Conservation (phyloP, 1,139 yeast species). For the Scheffersomyces segobiensis region DNA sequence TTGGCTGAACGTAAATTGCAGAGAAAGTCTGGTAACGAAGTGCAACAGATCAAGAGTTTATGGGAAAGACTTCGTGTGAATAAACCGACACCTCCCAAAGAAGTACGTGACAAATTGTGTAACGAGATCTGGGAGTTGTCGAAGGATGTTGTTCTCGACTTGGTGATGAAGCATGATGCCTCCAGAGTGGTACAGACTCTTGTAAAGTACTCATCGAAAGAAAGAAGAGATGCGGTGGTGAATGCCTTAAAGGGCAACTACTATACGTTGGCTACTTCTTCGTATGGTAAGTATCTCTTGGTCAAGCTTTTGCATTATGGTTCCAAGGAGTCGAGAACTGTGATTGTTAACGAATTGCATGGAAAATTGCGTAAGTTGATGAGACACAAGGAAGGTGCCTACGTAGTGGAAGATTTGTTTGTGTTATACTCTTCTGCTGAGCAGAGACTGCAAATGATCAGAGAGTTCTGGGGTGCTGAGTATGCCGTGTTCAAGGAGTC, state of each 20-base stretch:
- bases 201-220: slow-evolving; percentile 80
- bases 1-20: slow-evolving; percentile 81
- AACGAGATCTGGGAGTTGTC: slow-evolving; percentile 85
- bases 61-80: slow-evolving; percentile 94
- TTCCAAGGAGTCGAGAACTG: slow-evolving; percentile 71
- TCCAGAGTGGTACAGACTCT: slow-evolving; percentile 94
- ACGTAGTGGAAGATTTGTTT: slow-evolving; percentile 91
- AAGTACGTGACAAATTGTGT: slow-evolving; percentile 74
- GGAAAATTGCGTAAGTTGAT: slow-evolving; percentile 88
- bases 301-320: slow-evolving; percentile 93
- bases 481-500: slow-evolving; percentile 86
- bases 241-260: slow-evolving; percentile 71
- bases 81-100: slow-evolving; percentile 78
- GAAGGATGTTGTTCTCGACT: slow-evolving; percentile 73
- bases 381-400: slow-evolving; percentile 99
- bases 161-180: slow-evolving; percentile 94
- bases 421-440: slow-evolving; percentile 81
- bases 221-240: slow-evolving; percentile 74
- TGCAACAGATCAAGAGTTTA: slow-evolving; percentile 78
- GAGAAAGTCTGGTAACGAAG: slow-evolving; percentile 83
- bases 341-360: slow-evolving; percentile 80
- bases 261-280: slow-evolving; percentile 83
- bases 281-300: slow-evolving; percentile 89
- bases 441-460: slow-evolving; percentile 86
- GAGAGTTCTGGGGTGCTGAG: slow-evolving; percentile 98